A percentile compares a stretch with the other conserved stretches of the same genome.
Conservation (phyloP, 169 alveolate genomes). For the Theileria annulata region DNA sequence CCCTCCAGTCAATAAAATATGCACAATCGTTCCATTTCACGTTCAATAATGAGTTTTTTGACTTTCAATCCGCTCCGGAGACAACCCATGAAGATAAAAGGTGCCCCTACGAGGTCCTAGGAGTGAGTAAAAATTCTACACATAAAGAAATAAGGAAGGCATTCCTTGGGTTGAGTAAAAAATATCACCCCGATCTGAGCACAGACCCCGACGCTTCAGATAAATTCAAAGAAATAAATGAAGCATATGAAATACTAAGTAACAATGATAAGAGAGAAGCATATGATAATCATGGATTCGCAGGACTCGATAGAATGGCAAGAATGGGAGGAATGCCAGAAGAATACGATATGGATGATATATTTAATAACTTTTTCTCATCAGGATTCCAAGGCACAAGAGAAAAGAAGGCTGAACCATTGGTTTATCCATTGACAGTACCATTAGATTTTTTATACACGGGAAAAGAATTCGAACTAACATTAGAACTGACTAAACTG, state of each 20-base stretch:
- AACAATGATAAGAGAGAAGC: constrained; percentile 85
- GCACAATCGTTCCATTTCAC: neutral
- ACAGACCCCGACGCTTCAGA: constrained; percentile 82
- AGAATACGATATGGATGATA: constrained; percentile 63
- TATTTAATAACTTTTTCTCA: constrained; percentile 69
- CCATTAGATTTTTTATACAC: constrained; percentile 76
- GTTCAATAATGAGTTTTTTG: constrained; percentile 24
- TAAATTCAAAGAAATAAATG: constrained; percentile 84
- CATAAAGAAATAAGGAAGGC: constrained; percentile 90
- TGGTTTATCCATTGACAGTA: constrained; percentile 68
- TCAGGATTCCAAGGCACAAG: constrained; percentile 69
- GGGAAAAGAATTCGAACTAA: constrained; percentile 73
- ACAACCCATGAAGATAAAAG: constrained; percentile 18
- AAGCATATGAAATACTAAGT: constrained; percentile 89
- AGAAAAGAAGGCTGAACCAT: constrained; percentile 73
- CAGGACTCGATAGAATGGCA: constrained; percentile 77
- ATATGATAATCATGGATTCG: constrained; percentile 89
- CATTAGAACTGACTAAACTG: constrained; percentile 67
- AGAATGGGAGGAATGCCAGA: constrained; percentile 62
- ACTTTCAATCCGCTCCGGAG: neutral
- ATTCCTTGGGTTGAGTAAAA: constrained; percentile 76
- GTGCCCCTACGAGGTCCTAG: constrained; percentile 70
- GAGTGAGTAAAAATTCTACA: constrained; percentile 75
- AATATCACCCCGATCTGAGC: constrained; percentile 90
- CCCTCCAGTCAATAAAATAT: neutral